Conservation (phyloP, 352 stramenopile genomes). For the Phytophthora agathidicida region DNA sequence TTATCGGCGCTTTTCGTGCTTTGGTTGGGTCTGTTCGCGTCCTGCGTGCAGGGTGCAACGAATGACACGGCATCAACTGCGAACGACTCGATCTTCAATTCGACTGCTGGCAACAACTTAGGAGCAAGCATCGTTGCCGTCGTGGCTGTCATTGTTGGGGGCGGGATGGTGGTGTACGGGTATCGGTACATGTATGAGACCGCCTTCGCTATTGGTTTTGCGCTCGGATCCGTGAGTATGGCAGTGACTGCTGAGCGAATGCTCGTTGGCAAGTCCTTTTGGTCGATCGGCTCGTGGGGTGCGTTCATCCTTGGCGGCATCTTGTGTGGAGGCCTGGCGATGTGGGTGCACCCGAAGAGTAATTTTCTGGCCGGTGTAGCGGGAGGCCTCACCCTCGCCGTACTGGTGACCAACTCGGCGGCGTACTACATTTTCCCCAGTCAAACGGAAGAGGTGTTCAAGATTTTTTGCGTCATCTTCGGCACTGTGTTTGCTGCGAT, state of each 20-base stretch:
- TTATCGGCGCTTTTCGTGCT: conserved; percentile 16
- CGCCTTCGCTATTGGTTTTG: conserved; percentile 39
- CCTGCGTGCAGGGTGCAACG: conserved; percentile 1
- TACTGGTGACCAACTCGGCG: conserved; percentile 36
- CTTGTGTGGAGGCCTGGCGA: conserved; percentile 34
- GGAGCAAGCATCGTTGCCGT: conserved; percentile 34
- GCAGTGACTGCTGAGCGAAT: conserved; percentile 36
- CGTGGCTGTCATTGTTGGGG: conserved; percentile 37
- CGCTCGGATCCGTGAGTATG: conserved; percentile 28
- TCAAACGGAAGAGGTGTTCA: conserved; percentile 36
- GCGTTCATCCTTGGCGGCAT: conserved; percentile 39
- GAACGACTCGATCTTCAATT: conserved; percentile 38
- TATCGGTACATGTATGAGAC: conserved; percentile 43
- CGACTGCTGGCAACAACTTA: conserved; percentile 26
- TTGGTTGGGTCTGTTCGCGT: conserved; percentile 16
- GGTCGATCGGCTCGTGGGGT: conserved; percentile 36
- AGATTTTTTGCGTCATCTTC: conserved; percentile 36
- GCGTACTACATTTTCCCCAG: conserved; percentile 39
- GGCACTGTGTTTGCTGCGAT: conserved; percentile 33
- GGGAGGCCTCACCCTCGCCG: conserved; percentile 36
- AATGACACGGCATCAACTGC: conserved; percentile 13
- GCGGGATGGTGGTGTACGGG: conserved; percentile 30
- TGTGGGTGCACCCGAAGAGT: conserved; percentile 40
- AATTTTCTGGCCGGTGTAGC: conserved; percentile 39
- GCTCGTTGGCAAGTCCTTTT: conserved; percentile 35